phyloP scores from a whole-genome alignment of 2,329 filamentous ascomycete species.

The Diaporthe sp. region DNA sequence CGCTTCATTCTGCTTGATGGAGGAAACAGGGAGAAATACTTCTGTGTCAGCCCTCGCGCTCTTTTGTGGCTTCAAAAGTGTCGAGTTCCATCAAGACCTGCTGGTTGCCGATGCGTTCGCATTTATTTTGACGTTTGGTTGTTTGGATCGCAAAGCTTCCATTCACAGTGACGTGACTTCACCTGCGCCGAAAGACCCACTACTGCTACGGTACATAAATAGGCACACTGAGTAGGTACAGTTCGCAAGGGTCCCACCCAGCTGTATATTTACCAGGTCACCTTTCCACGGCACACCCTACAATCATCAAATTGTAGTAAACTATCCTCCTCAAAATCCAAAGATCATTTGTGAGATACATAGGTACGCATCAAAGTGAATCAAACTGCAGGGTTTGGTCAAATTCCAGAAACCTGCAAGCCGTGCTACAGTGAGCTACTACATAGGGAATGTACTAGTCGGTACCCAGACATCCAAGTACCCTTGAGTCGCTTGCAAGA shows the following conservation, averaged over 20 bases:
- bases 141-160: neutral
- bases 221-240: neutral
- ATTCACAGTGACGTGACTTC: slow-evolving; percentile 28
- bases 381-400: neutral
- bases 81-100: neutral
- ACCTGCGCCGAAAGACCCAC: neutral
- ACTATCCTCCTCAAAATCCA: neutral
- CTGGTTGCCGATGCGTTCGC: neutral
- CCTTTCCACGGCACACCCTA: neutral
- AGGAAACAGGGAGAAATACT: neutral
- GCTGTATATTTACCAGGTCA: neutral
- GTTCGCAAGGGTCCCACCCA: neutral
- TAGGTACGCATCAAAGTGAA: neutral
- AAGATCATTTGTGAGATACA: no score
- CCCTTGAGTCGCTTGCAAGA: slow-evolving; percentile 12
- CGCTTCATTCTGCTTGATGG: slow-evolving; percentile 66
- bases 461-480: neutral
- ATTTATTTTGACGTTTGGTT: neutral
- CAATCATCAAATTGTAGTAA: neutral
- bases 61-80: neutral
- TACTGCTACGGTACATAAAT: neutral
- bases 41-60: neutral
- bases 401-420: neutral
- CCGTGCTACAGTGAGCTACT: no score
- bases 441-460: neutral